Evolutionary conservation across 1,284 basidiomycete genomes (phyloP), one percentile per base, ranked within the genome.

Genomic region (Hypsizygus ulmarius): DNA sequence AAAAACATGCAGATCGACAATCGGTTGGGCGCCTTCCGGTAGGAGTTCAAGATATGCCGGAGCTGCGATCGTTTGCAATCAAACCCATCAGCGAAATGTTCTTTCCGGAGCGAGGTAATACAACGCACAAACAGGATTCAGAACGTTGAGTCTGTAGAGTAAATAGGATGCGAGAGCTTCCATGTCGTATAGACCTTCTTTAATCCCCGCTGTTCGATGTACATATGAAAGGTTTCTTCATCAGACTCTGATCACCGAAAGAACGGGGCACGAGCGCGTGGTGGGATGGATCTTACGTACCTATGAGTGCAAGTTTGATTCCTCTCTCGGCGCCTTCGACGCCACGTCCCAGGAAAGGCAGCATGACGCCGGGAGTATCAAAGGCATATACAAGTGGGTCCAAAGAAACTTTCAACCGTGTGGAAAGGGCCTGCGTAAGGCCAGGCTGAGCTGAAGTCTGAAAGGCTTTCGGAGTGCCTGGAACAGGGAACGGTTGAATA

Each of bases 281-380:
- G 45, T 25, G 35, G 52, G 34, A 30, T 33, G 56, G 52, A 41
- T 51, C 40, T 71, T 72, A 71, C 77, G 64, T 68, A 93, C 94
- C 89, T 35, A 96, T 96, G 48, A 98, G 71, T 34, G 93, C 94
- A 19, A 98, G 80, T 69, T 97, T 97, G 47, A 97, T 76, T 3
- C 92, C 96, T 53, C 90, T 78, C 67, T 99, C 96, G 38, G 92
- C 87, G 18, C 93, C 96, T 50, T 75, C 73, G 39, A 81, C 75
- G 1, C 93, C 93, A 47, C 77, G 80, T 1, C 96, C 96, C n/a
- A 98, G 78, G 68, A 90, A 98, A 3, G 95, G 93, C 28, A 97
- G 75, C 95, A 99, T 98, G 33, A 98, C 90, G 1, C 96, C 97
- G 0, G 96, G 97, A 4, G 93, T 89, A 71, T 99, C 96, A 63